Conservation (phyloP, 2,329 filamentous ascomycete genomes). For the Colletotrichum destructivum region DNA sequence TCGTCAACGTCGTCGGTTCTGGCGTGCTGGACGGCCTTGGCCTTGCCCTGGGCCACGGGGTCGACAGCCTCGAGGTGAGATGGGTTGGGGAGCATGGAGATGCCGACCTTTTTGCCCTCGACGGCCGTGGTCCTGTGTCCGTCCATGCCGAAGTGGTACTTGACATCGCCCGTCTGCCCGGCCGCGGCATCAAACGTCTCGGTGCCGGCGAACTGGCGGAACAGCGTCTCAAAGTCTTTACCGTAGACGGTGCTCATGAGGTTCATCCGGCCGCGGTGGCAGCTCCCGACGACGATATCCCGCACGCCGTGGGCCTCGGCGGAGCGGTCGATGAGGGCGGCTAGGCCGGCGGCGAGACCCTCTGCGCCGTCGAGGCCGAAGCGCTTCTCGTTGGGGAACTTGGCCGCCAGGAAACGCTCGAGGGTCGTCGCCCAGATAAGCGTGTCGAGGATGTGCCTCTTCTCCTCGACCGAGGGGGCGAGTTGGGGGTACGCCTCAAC, state of each 20-base stretch:
- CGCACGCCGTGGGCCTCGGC: conserved; percentile 94
- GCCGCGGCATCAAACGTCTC: conserved; percentile 91
- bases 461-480: conserved; percentile 97
- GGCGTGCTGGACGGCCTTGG: conserved; percentile 97
- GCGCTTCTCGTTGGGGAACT: conserved; percentile 99
- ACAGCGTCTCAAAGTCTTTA: conserved; percentile 99
- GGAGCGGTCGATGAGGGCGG: conserved; percentile 96
- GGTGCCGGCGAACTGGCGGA: conserved; percentile 95
- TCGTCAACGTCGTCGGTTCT: conserved; percentile 86
- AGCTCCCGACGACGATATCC: conserved; percentile 99
- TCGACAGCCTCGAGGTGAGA: conserved; percentile 99
- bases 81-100: conserved; percentile 97
- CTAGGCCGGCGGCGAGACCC: conserved; percentile 97
- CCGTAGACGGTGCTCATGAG: conserved; percentile 98
- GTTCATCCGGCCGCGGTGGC: conserved; percentile 97
- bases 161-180: conserved; percentile 87
- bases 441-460: conserved; percentile 95
- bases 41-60: conserved; percentile 96
- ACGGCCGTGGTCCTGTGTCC: conserved; percentile 93
- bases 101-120: conserved; percentile 96
- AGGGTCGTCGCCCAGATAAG: conserved; percentile 99
- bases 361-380: conserved; percentile 99
- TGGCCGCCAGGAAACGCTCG: conserved; percentile 93
- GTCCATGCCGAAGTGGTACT: conserved; percentile 99
- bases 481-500: conserved; percentile 93